Evolutionary conservation across 768 basidiomycete genomes (phyloP).

Genomic region (Serendipita sp.): DNA sequence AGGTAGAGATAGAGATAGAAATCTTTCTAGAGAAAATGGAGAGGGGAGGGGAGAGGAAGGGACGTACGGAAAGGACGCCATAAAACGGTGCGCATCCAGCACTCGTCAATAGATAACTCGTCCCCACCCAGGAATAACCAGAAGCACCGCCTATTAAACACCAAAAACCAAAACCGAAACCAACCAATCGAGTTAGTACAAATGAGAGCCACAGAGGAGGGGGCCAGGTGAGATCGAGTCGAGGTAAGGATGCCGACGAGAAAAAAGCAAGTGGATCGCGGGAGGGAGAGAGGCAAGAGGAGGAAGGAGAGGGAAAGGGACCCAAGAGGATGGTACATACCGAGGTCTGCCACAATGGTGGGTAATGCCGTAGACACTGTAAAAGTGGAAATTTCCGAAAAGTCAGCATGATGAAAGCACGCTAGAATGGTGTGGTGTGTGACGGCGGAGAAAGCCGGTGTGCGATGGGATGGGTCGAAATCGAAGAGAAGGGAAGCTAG

Average conservation of each 20-base stretch:
- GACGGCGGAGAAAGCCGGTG: no score
- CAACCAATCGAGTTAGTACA: background rate
- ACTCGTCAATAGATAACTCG: slow-evolving; percentile 21
- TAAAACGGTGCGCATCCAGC: slow-evolving; percentile 54
- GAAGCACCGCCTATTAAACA: slow-evolving; percentile 1
- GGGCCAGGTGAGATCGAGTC: background rate
- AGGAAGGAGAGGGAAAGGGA: background rate
- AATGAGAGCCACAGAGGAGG: background rate
- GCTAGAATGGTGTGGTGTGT: no score
- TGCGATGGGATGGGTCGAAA: no score
- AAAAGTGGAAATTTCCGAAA: background rate
- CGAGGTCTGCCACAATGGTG: slow-evolving; percentile 7
- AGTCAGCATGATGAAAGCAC: no score
- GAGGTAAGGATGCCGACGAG: background rate
- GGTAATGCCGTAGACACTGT: slow-evolving; percentile 10
- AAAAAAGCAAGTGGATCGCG: background rate
- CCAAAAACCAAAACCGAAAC: background rate
- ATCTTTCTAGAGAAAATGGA: background rate
- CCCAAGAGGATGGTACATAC: no score
- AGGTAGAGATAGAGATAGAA: background rate
- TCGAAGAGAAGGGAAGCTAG: no score
- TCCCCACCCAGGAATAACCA: slow-evolving; percentile 11
- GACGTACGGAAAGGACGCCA: slow-evolving; percentile 48
- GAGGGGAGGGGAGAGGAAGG: background rate
- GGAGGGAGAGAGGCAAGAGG: background rate